phyloP scores from a whole-genome alignment of 2,329 filamentous ascomycete genomes.

The Domatiomyces globalis region DNA sequence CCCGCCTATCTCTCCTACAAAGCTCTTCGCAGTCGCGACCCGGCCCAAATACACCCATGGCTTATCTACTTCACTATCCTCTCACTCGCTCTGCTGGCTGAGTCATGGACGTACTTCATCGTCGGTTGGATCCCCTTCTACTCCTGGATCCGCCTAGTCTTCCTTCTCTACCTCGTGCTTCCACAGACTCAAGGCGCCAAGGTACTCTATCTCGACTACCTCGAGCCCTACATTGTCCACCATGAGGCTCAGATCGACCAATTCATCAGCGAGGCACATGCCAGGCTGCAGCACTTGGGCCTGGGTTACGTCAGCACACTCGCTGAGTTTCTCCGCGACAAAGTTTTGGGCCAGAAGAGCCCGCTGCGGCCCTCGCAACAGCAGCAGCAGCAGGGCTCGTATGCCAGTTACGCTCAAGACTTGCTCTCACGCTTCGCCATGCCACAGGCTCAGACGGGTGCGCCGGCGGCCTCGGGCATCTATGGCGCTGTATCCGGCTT shows the following conservation, averaged over 20 bases:
- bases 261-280: constrained; percentile 70
- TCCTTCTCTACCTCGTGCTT: constrained; percentile 89
- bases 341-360: constrained; percentile 63
- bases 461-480: constrained; percentile 29
- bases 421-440: constrained; percentile 78
- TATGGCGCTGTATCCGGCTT: constrained; percentile 60
- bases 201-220: constrained; percentile 65
- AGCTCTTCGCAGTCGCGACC: constrained; percentile 83
- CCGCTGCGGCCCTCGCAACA: constrained; percentile 33
- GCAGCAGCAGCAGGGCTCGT: constrained; percentile 22
- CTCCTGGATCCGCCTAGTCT: constrained; percentile 71
- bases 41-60: constrained; percentile 85
- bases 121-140: constrained; percentile 89
- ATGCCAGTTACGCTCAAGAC: constrained; percentile 54
- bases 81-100: constrained; percentile 63
- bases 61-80: constrained; percentile 98
- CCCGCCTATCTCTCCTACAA: constrained; percentile 97
- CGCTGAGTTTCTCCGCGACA: constrained; percentile 58
- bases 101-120: constrained; percentile 79
- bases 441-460: constrained; percentile 50
- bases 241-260: constrained; percentile 84
- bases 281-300: constrained; percentile 61
- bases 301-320: constrained; percentile 58
- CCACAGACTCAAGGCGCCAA: constrained; percentile 92
- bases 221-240: constrained; percentile 75